Conservation (phyloP, 148 eudicot genomes). For the Persicaria maculosa region DNA sequence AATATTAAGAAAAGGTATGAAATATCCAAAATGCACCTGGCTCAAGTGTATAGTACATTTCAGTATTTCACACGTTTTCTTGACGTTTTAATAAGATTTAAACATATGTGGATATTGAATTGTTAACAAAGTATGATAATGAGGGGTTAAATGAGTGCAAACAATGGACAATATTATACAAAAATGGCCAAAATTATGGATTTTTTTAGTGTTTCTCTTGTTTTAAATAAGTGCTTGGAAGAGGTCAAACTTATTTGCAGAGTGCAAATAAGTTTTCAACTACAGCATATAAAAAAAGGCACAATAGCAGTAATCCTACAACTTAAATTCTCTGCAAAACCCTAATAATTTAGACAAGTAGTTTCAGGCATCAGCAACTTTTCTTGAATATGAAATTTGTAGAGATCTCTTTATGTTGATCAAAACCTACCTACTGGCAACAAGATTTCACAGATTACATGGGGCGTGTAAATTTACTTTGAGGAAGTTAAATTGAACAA, state of each 20-base stretch:
- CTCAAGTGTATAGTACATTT: neutral
- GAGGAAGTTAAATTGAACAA: neutral
- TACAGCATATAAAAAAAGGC: neutral
- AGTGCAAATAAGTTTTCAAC: neutral
- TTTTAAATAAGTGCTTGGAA: neutral
- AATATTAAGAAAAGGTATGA: neutral
- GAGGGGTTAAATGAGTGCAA: neutral
- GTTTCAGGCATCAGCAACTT: neutral
- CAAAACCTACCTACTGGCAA: neutral
- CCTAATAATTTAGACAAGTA: neutral
- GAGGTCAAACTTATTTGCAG: neutral
- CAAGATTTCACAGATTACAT: slow-evolving; percentile 1
- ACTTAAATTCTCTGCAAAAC: neutral
- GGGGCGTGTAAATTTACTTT: neutral
- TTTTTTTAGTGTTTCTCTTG: neutral
- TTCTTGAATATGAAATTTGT: neutral
- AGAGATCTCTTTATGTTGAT: neutral
- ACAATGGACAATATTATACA: neutral
- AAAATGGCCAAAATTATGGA: neutral
- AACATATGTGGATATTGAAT: neutral
- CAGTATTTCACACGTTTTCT: neutral
- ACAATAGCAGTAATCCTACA: neutral
- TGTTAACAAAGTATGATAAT: neutral
- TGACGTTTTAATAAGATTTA: neutral
- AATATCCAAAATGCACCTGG: neutral